Conservation (phyloP, 257 asterid species). For the Scutellaria galericulata region DNA sequence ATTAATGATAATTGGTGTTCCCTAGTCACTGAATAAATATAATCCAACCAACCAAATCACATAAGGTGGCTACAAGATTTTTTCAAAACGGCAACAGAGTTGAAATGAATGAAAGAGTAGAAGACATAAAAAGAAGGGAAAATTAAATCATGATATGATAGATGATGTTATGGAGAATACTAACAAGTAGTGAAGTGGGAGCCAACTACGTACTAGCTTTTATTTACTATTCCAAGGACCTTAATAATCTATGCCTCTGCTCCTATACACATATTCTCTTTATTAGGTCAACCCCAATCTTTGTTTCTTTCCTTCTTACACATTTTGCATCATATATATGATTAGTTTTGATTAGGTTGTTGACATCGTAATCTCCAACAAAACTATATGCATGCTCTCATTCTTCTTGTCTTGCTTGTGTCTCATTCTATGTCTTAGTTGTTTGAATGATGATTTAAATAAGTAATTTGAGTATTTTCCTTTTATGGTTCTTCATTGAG, state of each 20-base stretch:
- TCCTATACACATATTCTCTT: no score
- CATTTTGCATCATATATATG: neutral
- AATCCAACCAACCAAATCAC: conserved; percentile 39
- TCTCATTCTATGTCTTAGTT: neutral
- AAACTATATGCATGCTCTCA: neutral
- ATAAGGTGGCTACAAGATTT: conserved; percentile 15
- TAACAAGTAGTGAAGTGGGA: conserved; percentile 33
- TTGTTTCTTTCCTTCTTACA: no score
- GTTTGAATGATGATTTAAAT: neutral
- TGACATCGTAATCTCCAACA: conserved; percentile 1
- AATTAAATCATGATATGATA: conserved; percentile 44
- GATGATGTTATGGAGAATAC: conserved; percentile 33
- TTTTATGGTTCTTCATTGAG: neutral
- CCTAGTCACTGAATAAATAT: conserved; percentile 21
- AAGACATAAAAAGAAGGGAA: conserved; percentile 45
- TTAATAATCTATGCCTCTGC: no score
- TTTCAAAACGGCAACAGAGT: conserved; percentile 16
- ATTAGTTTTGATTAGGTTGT: conserved; percentile 28
- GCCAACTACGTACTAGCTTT: conserved; percentile 29
- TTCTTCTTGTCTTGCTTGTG: conserved; percentile 4
- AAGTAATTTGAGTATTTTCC: neutral
- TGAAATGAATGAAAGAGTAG: conserved; percentile 16
- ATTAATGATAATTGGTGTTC: conserved; percentile 35
- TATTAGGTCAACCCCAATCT: no score
- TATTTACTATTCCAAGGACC: no score